Evolutionary conservation across 1,284 basidiomycete species (phyloP).

Genomic region (Microbotryum lychnidis-dioicae): DNA sequence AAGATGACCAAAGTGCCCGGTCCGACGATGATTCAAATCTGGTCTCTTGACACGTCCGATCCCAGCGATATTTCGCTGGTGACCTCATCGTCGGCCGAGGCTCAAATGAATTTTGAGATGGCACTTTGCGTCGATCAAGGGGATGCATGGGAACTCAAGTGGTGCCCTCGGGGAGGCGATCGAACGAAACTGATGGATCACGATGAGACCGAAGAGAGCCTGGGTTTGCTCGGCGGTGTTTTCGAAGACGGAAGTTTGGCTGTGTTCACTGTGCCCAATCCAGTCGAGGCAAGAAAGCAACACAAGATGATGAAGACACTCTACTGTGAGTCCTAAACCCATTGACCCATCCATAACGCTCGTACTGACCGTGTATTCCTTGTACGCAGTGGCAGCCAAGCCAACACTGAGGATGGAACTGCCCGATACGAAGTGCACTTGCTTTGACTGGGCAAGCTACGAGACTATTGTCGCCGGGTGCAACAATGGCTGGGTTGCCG

Average conservation of each 20-base stretch:
- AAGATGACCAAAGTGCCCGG: background rate
- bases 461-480: conserved; percentile 22
- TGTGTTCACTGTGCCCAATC: conserved; percentile 67
- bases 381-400: conserved; percentile 4
- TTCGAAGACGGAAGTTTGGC: conserved; percentile 75
- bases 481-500: conserved; percentile 18
- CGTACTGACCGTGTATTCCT: too few species aligned
- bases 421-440: conserved; percentile 10
- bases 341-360: too few species aligned
- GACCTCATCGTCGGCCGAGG: conserved; percentile 13
- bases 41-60: conserved; percentile 35
- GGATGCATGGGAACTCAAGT: conserved; percentile 64
- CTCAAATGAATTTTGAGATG: conserved; percentile 56
- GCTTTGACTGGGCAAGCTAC: conserved; percentile 18
- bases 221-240: conserved; percentile 70
- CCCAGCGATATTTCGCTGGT: conserved; percentile 6
- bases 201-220: conserved; percentile 48
- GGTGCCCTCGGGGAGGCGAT: conserved; percentile 60
- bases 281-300: conserved; percentile 39
- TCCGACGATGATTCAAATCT: conserved; percentile 40
- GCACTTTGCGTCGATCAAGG: conserved; percentile 59
- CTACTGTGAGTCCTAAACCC: too few species aligned
- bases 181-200: background rate
- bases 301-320: background rate
- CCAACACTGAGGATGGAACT: conserved; percentile 23